Percentiles rank a stretch among this genome's conserved stretches.
Conservation (phyloP, 1,139 yeast genomes). For the Geotrichum cucujoidarum region DNA sequence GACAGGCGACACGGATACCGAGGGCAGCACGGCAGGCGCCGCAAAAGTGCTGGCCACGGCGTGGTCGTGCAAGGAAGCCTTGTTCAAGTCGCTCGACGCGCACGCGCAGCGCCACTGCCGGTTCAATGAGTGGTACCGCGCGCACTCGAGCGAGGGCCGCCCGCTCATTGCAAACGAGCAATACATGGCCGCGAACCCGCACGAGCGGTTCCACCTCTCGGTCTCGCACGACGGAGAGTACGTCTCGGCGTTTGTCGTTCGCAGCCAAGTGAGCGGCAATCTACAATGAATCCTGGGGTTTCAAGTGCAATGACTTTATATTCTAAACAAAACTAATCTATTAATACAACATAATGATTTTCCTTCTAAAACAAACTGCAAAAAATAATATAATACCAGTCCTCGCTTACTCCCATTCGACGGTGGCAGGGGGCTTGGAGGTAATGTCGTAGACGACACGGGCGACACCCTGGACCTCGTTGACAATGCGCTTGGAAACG, state of each 20-base stretch:
- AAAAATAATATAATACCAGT: background rate
- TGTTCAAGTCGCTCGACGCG: slow-evolving; percentile 55
- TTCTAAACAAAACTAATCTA: background rate
- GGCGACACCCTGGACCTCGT: slow-evolving; percentile 98
- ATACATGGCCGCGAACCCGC: slow-evolving; percentile 29
- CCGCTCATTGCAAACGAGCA: slow-evolving; percentile 2
- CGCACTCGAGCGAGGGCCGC: background rate
- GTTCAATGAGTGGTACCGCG: slow-evolving; percentile 60
- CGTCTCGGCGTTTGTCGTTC: slow-evolving; percentile 35
- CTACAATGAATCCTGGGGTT: no score
- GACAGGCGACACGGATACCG: background rate
- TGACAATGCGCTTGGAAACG: slow-evolving; percentile 93
- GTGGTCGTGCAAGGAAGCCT: slow-evolving; percentile 78
- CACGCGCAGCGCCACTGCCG: slow-evolving; percentile 48
- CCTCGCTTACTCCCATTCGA: slow-evolving; percentile 83
- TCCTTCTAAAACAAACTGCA: slow-evolving; percentile 1
- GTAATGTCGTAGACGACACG: slow-evolving; percentile 98
- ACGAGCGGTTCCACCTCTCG: slow-evolving; percentile 51
- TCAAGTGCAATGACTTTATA: background rate
- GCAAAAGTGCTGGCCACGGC: slow-evolving; percentile 48
- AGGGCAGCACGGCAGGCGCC: no score
- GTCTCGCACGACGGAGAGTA: slow-evolving; percentile 64
- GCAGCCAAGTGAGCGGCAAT: slow-evolving; percentile 20
- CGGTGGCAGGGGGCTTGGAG: slow-evolving; percentile 98
- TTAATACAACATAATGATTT: background rate